These are phyloP conservation scores for Pichia kluyveri DNA, from an alignment of 805 yeast species.

Conservation along the genomic window DNA sequence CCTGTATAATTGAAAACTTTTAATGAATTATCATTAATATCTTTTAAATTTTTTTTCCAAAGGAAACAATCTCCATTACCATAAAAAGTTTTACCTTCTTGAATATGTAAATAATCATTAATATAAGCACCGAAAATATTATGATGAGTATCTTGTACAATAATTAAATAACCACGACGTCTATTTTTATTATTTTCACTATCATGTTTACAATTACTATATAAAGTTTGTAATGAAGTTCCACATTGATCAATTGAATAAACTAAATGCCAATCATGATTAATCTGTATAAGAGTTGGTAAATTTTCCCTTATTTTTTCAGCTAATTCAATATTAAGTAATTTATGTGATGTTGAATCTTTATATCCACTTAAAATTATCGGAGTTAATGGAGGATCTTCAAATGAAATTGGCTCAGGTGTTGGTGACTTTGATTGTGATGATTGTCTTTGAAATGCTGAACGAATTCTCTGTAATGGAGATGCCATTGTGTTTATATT, in stretches of 20 bases:
- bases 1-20: slow-evolving; percentile 87
- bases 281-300: slow-evolving; percentile 73
- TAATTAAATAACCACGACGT: slow-evolving; percentile 59
- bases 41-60: slow-evolving; percentile 54
- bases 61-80: slow-evolving; percentile 96
- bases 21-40: slow-evolving; percentile 24
- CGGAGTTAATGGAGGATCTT: slow-evolving; percentile 42
- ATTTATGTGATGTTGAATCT: slow-evolving; percentile 43
- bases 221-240: slow-evolving; percentile 72
- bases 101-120: slow-evolving; percentile 64
- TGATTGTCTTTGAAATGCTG: background rate
- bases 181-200: slow-evolving; percentile 26
- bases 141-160: slow-evolving; percentile 56
- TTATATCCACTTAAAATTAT: slow-evolving; percentile 54
- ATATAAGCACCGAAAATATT: slow-evolving; percentile 70
- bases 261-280: slow-evolving; percentile 64
- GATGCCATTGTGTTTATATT: background rate
- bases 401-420: background rate
- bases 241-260: slow-evolving; percentile 94
- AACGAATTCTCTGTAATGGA: slow-evolving; percentile 1
- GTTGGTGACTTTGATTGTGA: background rate
- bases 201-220: slow-evolving; percentile 43
- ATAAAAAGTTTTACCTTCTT: slow-evolving; percentile 65
- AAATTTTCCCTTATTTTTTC: slow-evolving; percentile 63
- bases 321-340: slow-evolving; percentile 53